Base-by-base conservation (phyloP, 2,329 filamentous ascomycete species). In the Trichoderma koningii region DNA sequence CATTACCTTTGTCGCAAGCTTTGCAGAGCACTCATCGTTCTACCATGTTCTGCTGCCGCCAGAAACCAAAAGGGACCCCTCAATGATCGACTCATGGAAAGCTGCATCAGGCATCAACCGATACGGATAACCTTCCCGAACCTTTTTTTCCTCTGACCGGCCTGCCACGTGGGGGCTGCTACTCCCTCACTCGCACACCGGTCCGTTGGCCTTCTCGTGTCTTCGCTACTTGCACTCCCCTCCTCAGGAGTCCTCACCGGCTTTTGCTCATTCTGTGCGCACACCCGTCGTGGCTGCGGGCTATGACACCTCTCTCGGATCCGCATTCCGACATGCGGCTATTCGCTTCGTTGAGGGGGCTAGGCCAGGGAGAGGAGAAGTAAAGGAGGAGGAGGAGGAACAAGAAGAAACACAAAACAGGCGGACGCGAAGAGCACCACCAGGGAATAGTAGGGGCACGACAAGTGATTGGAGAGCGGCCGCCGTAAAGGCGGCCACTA, bases 71-170 rank as follows among this genome's bases (percentile, higher is more conserved):
- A 47, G 44, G 19, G 12, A 34, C 50, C 38, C 56, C 30, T 66
- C 53, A 42, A 59, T 64, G 64, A 66, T 66, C 64, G 64, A 38
- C 52, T 55, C 38, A 59, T 56, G 64, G 64, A 41, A 57, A 59
- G 38, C 52, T 63, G 64, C 64, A 66, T 66, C 44, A 51, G 64
- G 64, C 53, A 63, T 57, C 64, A 63, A 53, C 57, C 64, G 59
- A 66, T 66, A 59, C 53, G 42, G 59, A 63, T 62, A 66, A 7
- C 47, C 47, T 41, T 50, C 38, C 60, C 44, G 38, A 60, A 38
- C 42, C 55, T 55, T 47, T 47, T 53, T 23, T 23, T 23, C n/a
- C n/a, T 23, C 21, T 21, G 44, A 41, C 38, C 45, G 53, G 64
- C 60, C 59, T 38, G 64, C 64, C 64, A 66, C 64, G 64, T 66